Evolutionary conservation across 345 rosid species (phyloP).

Genomic region (Noccaea bulbosa): DNA sequence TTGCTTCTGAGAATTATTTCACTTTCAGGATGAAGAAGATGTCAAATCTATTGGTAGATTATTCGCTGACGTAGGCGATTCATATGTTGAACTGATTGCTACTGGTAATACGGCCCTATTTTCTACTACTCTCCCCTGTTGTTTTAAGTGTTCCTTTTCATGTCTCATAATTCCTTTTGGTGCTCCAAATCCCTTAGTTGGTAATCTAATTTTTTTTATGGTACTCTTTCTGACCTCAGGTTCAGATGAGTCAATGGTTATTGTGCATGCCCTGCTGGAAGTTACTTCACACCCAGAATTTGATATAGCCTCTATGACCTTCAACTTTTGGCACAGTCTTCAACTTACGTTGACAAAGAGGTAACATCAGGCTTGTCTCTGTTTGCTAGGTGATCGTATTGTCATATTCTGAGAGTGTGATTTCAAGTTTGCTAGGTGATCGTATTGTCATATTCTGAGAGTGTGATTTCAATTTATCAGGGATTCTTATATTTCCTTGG

Average conservation of each 20-base stretch:
- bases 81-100: conserved; percentile 94
- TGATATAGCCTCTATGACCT: conserved; percentile 99
- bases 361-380: conserved; percentile 46
- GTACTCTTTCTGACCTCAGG: conserved; percentile 52
- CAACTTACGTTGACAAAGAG: conserved; percentile 82
- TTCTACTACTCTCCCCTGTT: conserved; percentile 23
- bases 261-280: conserved; percentile 82
- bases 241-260: conserved; percentile 86
- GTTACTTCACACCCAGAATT: conserved; percentile 94
- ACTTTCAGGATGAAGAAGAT: conserved; percentile 94
- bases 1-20: conserved; percentile 32
- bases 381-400: conserved; percentile 21
- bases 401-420: conserved; percentile 36
- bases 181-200: conserved; percentile 8
- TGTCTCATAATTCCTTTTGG: conserved; percentile 32
- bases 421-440: conserved; percentile 31
- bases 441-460: conserved; percentile 34
- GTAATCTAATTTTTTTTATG: conserved; percentile 25
- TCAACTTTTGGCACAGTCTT: conserved; percentile 99
- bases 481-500: conserved; percentile 71
- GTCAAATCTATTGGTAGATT: conserved; percentile 96
- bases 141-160: conserved; percentile 33
- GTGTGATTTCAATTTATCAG: conserved; percentile 51
- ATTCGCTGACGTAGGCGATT: conserved; percentile 98
- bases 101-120: conserved; percentile 59